Evolutionary conservation across 1,139 yeast species (phyloP), one percentile per base, ranked within the genome.

Genomic region (Magnusiomyces paraingens): DNA sequence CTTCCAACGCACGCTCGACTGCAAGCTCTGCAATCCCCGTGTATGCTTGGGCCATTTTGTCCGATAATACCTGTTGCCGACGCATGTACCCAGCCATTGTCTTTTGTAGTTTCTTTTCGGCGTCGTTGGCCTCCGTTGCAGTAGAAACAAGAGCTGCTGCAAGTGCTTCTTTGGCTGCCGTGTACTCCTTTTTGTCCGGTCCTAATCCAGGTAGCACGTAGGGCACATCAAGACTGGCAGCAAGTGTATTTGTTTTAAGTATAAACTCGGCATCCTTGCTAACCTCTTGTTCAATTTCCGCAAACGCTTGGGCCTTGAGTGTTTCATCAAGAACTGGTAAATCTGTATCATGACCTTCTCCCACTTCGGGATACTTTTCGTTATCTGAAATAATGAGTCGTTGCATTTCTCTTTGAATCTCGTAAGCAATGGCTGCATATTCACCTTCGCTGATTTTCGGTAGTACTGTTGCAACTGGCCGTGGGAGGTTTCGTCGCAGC

Each of bases 331-430:
- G 54, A 53, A 77, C 81, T 0, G 70, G 70, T 0, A 75, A 50
- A n/a, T 18, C 41, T 11, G 61, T 59, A 4, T 50, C 50, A 17
- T 52, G 53, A 2, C 49, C 50, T 21, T 52, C 35, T 50, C 43
- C 69, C 55, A 8, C 69, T 64, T 36, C 58, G 55, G 64, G 69
- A 48, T 57, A 69, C 60, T 73, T 76, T 12, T 71, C 62, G 53
- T 71, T 74, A 61, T 83, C 90, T 0, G 84, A 77, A 47, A 69
- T 67, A 10, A 82, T 68, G 43, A 83, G 64, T 2, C 58, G 61
- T 4, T 65, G 59, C 56, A 78, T 62, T 45, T 79, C 82, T 3
- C 58, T 52, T 10, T 66, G 67, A 0, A 83, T 70, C 18, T 44
- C 47, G 18, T 22, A 15, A n/a, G 46, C 36, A 32, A 21, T 29